Percentiles rank a stretch among this genome's conserved stretches.
Evolutionary conservation across 1,139 yeast genomes (phyloP).

Genomic region (Hemisphaericaspora lyxosophila): DNA sequence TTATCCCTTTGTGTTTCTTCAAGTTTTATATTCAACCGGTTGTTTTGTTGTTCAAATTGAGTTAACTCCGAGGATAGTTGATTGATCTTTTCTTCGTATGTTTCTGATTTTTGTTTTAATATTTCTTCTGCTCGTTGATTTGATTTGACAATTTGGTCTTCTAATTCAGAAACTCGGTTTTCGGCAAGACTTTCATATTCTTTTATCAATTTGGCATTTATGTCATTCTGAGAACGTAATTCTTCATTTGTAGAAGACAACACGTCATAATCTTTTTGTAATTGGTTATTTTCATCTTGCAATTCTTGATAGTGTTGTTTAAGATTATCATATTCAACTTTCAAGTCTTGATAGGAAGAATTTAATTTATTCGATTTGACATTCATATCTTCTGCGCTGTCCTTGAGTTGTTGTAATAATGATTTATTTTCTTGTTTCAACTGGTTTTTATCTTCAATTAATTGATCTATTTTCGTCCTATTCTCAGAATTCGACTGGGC

Average conservation of each 20-base stretch:
- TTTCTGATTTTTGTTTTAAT: slow-evolving; percentile 15
- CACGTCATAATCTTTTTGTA: slow-evolving; percentile 10
- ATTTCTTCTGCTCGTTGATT: slow-evolving; percentile 15
- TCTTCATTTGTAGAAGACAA: slow-evolving; percentile 7
- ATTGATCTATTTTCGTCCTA: slow-evolving; percentile 13
- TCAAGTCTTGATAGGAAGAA: slow-evolving; percentile 11
- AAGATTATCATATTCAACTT: slow-evolving; percentile 6
- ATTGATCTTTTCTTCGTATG: slow-evolving; percentile 12
- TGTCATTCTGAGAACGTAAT: slow-evolving; percentile 24
- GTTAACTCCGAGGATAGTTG: slow-evolving; percentile 15
- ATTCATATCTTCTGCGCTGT: neutral
- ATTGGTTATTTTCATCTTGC: slow-evolving; percentile 2
- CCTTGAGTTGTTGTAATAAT: slow-evolving; percentile 5
- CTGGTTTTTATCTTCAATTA: slow-evolving; percentile 15
- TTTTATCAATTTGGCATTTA: slow-evolving; percentile 19
- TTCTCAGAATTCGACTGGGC: slow-evolving; percentile 22
- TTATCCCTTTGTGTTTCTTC: slow-evolving; percentile 17
- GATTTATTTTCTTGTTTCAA: slow-evolving; percentile 15
- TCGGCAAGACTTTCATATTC: slow-evolving; percentile 14
- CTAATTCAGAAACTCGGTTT: slow-evolving; percentile 19
- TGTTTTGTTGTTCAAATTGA: slow-evolving; percentile 18
- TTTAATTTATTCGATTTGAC: slow-evolving; percentile 1
- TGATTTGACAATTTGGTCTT: slow-evolving; percentile 20
- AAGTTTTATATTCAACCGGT: slow-evolving; percentile 21
- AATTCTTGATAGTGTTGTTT: slow-evolving; percentile 2